Evolutionary conservation across 495 filamentous ascomycete genomes (phyloP).

Genomic region (Hypomontagnella monticulosa): DNA sequence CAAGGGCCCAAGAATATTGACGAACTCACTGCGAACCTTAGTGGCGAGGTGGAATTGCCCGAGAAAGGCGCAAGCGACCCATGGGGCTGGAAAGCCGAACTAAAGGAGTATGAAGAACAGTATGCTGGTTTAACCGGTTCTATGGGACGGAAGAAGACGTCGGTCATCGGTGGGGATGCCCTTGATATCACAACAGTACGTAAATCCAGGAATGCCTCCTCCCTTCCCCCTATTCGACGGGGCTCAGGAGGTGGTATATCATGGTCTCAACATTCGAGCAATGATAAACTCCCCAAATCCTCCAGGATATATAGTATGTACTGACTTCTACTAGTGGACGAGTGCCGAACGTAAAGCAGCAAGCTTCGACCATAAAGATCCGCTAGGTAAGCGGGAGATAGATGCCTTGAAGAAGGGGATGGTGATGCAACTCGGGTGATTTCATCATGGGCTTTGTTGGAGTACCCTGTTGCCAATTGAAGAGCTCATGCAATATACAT

Average conservation of each 20-base stretch:
- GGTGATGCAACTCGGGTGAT: conserved; percentile 34
- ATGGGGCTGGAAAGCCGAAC: conserved; percentile 35
- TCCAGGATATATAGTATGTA: too few relatives aligned
- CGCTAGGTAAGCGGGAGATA: conserved; percentile 40
- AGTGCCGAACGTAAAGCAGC: conserved; percentile 42
- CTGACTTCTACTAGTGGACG: conserved; percentile 28
- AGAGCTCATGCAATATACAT: neutral
- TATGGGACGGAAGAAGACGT: neutral
- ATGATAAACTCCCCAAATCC: too few relatives aligned
- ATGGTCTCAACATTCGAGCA: too few relatives aligned
- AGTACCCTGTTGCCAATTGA: neutral
- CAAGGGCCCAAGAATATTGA: conserved; percentile 45
- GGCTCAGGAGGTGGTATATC: too few relatives aligned
- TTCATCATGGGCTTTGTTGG: neutral
- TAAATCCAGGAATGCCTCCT: neutral
- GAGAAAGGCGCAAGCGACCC: conserved; percentile 38
- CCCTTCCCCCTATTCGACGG: neutral
- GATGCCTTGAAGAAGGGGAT: conserved; percentile 46
- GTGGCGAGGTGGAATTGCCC: conserved; percentile 36
- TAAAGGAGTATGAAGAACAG: conserved; percentile 26
- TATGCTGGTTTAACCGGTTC: neutral
- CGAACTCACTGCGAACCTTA: conserved; percentile 25
- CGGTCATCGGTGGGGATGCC: conserved; percentile 47
- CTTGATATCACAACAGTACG: conserved; percentile 47
- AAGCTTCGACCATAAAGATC: conserved; percentile 44